phyloP scores from a whole-genome alignment of 1,284 basidiomycete species.

The Austroboletus novae-zelandiae region DNA sequence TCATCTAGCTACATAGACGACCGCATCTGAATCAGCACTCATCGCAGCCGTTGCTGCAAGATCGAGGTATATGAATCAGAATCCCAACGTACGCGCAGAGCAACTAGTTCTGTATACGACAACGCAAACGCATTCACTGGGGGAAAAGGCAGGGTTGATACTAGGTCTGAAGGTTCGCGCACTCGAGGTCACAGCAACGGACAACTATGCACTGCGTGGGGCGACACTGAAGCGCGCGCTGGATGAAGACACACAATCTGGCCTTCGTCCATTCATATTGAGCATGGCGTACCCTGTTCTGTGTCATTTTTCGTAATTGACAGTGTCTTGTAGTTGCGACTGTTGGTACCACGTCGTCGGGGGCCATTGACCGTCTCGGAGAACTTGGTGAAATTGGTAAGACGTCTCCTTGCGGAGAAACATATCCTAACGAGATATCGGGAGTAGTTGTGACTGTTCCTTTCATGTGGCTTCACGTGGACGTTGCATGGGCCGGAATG shows the following conservation, averaged over 20 bases:
- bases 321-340: conserved; percentile 61
- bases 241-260: conserved; percentile 61
- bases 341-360: conserved; percentile 88
- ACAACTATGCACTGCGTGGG: conserved; percentile 74
- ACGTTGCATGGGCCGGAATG: conserved; percentile 91
- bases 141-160: conserved; percentile 79
- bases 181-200: conserved; percentile 66
- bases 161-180: conserved; percentile 77
- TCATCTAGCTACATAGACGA: conserved; percentile 48
- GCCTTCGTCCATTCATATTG: conserved; percentile 78
- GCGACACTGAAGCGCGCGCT: conserved; percentile 60
- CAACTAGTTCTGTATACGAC: conserved; percentile 89
- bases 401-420: background rate
- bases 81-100: conserved; percentile 51
- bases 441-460: conserved; percentile 48
- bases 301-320: background rate
- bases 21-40: conserved; percentile 83
- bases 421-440: background rate
- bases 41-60: conserved; percentile 84
- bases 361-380: conserved; percentile 78
- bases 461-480: conserved; percentile 84
- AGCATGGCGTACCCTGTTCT: conserved; percentile 40
- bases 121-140: conserved; percentile 89
- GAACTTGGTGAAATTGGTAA: conserved; percentile 76
- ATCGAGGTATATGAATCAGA: conserved; percentile 44